Evolutionary conservation across 139 green algal species (phyloP).

Genomic region (Chlorella vulgaris): DNA sequence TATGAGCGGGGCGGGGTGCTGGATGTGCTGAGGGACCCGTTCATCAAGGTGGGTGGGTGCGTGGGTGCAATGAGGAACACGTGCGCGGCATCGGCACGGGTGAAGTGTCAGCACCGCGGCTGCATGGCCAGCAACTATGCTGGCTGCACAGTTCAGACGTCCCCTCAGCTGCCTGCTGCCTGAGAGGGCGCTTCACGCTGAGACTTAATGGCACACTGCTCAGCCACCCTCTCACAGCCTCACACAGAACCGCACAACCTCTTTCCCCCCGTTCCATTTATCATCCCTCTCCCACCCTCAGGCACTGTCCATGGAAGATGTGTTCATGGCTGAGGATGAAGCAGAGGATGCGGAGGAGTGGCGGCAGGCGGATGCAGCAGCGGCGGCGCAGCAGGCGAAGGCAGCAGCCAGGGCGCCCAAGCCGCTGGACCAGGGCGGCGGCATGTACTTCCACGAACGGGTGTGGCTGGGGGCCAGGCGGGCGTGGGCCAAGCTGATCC

Average conservation of each 20-base stretch:
- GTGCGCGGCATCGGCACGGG: background rate
- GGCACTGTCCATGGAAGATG: slow-evolving; percentile 48
- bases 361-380: background rate
- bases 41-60: slow-evolving; percentile 54
- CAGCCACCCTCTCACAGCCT: no score
- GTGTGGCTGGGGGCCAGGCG: background rate
- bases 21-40: slow-evolving; percentile 69
- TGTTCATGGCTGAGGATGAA: slow-evolving; percentile 53
- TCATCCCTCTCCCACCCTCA: background rate
- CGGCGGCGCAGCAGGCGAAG: background rate
- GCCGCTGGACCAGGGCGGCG: slow-evolving; percentile 36
- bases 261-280: background rate
- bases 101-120: no score
- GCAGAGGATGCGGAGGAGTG: slow-evolving; percentile 48
- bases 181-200: no score
- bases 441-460: slow-evolving; percentile 24
- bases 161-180: no score
- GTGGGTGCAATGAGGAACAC: no score
- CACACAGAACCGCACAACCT: no score
- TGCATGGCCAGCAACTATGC: no score
- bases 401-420: slow-evolving; percentile 17
- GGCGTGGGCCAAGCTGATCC: background rate
- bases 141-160: no score
- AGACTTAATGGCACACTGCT: no score
- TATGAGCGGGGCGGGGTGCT: slow-evolving; percentile 67